Evolutionary conservation across 306 rosid genomes (phyloP).

Genomic region (Inga laurina): DNA sequence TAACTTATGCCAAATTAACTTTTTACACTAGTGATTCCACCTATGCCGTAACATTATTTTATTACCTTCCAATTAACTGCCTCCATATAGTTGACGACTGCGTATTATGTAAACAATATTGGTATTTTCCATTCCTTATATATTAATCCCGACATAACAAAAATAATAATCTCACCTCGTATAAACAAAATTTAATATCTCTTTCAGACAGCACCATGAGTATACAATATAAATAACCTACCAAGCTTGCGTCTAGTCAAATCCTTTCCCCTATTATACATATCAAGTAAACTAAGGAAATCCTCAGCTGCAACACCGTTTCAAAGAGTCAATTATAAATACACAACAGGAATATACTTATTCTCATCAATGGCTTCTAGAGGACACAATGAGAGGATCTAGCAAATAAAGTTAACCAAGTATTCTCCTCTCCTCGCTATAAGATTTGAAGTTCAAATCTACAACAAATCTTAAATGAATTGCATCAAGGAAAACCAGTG

Average conservation of each 20-base stretch:
- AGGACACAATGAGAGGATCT: background rate
- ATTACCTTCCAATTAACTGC: background rate
- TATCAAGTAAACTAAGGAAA: background rate
- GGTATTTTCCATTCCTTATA: background rate
- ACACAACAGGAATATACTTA: background rate
- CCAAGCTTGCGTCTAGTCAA: background rate
- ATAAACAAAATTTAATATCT: background rate
- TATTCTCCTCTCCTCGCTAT: background rate
- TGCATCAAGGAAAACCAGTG: background rate
- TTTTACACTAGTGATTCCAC: background rate
- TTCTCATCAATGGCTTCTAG: background rate
- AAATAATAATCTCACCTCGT: background rate
- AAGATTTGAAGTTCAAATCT: background rate
- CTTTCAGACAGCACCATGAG: background rate
- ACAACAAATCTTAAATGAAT: conserved; percentile 16
- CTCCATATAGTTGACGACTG: too few species aligned
- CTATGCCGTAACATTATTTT: background rate
- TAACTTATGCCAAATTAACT: too few species aligned
- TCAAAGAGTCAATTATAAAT: background rate
- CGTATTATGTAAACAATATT: too few species aligned
- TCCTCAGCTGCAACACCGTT: background rate
- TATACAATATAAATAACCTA: background rate
- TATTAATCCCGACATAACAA: background rate
- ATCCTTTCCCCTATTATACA: background rate
- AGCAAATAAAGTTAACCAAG: background rate